These are phyloP conservation scores for Lithohypha guttulata DNA, from an alignment of 2,329 filamentous ascomycete genomes.

Conservation along the genomic window DNA sequence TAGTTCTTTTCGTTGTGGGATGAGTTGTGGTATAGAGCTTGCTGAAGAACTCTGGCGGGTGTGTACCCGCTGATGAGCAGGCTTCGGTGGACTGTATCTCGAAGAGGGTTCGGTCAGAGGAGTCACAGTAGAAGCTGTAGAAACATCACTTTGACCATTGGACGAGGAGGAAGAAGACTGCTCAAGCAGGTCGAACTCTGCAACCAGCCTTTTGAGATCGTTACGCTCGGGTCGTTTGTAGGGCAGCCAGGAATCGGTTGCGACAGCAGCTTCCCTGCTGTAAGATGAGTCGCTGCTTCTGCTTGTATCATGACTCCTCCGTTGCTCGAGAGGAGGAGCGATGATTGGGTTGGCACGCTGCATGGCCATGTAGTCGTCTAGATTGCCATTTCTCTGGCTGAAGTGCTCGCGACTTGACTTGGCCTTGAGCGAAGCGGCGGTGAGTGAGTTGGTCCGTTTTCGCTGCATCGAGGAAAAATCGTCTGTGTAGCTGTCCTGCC, in stretches of 20 bases:
- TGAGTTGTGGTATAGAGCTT: too few species aligned
- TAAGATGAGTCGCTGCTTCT: neutral
- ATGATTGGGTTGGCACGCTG: too few species aligned
- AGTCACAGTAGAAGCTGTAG: neutral
- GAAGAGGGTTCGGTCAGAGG: neutral
- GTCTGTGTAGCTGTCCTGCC: neutral
- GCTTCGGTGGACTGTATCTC: too few species aligned
- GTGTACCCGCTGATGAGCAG: too few species aligned
- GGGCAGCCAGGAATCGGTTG: slow-evolving; percentile 7
- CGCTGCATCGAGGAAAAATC: too few species aligned
- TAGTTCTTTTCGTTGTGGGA: too few species aligned
- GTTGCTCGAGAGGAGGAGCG: too few species aligned
- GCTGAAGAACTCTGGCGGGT: too few species aligned
- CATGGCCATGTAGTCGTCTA: too few species aligned
- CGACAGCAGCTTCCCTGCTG: neutral
- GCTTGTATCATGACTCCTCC: neutral
- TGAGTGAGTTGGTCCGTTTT: neutral
- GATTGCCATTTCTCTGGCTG: too few species aligned
- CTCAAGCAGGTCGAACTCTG: neutral
- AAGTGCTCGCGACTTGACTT: too few species aligned
- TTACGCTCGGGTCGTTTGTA: neutral
- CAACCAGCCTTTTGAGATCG: neutral
- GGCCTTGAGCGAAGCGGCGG: too few species aligned
- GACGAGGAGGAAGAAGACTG: neutral
- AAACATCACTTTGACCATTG: neutral